Percentiles rank a stretch among this genome's conserved stretches.
phyloP scores from a whole-genome alignment of 2,329 filamentous ascomycete species.

The Fusarium sororula region DNA sequence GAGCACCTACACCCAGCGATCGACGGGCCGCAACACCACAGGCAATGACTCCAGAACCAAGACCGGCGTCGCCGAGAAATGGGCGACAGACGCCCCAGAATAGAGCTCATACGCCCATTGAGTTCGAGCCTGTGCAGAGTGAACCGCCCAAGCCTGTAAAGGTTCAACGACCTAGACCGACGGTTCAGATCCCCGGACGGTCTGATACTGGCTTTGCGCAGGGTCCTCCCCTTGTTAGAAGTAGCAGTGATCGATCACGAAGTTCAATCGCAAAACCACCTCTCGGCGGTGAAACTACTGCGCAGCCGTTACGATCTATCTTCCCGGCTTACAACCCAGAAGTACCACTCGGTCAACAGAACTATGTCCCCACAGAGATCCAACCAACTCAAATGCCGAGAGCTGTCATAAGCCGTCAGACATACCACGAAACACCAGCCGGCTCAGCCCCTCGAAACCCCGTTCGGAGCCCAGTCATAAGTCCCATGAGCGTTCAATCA shows the following conservation, averaged over 20 bases:
- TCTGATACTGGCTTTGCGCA: conserved; percentile 52
- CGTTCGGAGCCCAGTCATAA: conserved; percentile 37
- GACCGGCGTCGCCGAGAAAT: conserved; percentile 38
- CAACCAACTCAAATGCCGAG: conserved; percentile 71
- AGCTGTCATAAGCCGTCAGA: conserved; percentile 71
- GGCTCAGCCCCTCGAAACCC: conserved; percentile 8
- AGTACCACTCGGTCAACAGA: conserved; percentile 71
- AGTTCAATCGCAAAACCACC: conserved; percentile 68
- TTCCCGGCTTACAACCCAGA: conserved; percentile 79
- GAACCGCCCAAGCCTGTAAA: conserved; percentile 38
- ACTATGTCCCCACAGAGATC: conserved; percentile 74
- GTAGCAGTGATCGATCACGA: conserved; percentile 59
- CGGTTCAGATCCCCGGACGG: conserved; percentile 55
- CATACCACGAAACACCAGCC: conserved; percentile 55
- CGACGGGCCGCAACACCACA: conserved; percentile 40
- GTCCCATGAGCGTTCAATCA: conserved; percentile 33
- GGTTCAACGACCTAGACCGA: conserved; percentile 53
- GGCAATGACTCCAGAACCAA: conserved; percentile 26
- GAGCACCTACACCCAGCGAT: conserved; percentile 46
- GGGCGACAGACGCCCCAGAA: conserved; percentile 48
- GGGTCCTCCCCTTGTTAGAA: conserved; percentile 58
- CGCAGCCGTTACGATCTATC: conserved; percentile 69
- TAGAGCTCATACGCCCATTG: conserved; percentile 46
- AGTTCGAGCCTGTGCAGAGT: conserved; percentile 44
- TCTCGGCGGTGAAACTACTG: conserved; percentile 48